Percentiles rank a stretch among this genome's conserved stretches.
These are phyloP conservation scores for Helianthus tuberosus DNA, from an alignment of 129 eudicot genomes.

Conservation along the genomic window DNA sequence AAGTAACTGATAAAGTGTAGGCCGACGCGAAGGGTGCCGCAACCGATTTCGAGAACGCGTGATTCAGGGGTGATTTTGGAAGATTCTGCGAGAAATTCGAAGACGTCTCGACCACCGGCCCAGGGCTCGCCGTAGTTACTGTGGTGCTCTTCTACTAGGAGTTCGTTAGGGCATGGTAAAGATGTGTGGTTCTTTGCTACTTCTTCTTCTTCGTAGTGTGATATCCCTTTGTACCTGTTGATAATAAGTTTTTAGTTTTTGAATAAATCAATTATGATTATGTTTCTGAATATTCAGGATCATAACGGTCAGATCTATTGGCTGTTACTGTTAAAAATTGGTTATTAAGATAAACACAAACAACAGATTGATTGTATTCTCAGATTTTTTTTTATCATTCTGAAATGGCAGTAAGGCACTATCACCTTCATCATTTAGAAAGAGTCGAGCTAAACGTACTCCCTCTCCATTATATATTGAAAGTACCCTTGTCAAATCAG, in stretches of 20 bases:
- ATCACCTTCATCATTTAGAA: no score
- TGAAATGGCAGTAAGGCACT: no score
- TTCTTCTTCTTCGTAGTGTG: constrained; percentile 85
- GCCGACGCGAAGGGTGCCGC: constrained; percentile 97
- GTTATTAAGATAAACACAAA: neutral
- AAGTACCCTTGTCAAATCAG: no score
- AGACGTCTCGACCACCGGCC: constrained; percentile 97
- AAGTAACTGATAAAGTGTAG: constrained; percentile 80
- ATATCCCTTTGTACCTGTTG: constrained; percentile 85
- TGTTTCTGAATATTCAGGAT: neutral
- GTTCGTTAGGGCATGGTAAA: constrained; percentile 90
- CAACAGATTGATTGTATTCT: neutral
- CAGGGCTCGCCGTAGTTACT: constrained; percentile 99
- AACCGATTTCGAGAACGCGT: constrained; percentile 93
- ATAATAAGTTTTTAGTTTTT: neutral
- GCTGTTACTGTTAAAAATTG: neutral
- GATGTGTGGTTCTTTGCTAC: constrained; percentile 88
- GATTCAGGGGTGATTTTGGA: constrained; percentile 58
- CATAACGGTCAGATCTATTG: neutral
- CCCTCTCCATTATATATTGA: no score
- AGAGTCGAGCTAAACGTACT: no score
- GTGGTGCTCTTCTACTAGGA: constrained; percentile 95
- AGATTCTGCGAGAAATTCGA: constrained; percentile 85
- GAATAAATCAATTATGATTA: neutral
- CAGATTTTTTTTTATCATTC: neutral